Evolutionary conservation across 306 rosid species (phyloP).

Genomic region (Canavalia ensiformis): DNA sequence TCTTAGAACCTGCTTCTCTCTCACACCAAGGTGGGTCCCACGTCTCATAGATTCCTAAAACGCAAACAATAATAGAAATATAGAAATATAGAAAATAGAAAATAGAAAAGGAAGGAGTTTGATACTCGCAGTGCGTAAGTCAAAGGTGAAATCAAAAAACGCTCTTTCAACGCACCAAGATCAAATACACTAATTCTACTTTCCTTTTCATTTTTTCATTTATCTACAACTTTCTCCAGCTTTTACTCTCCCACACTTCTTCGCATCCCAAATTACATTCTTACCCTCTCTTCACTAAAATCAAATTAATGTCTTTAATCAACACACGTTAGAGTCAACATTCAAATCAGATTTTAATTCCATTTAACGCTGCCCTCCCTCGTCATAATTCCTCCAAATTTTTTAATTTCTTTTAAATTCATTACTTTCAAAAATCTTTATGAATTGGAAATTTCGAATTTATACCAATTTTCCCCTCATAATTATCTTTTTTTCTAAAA

Average conservation of each 20-base stretch:
- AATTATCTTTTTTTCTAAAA: no score
- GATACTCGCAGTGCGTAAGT: conserved; percentile 36
- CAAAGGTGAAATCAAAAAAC: conserved; percentile 37
- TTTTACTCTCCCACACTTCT: not conserved
- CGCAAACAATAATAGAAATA: not conserved
- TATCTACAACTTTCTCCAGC: conserved; percentile 2
- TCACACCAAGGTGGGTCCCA: not conserved
- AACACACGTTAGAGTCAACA: conserved; percentile 37
- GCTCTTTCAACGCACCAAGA: conserved; percentile 38
- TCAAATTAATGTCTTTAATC: not conserved
- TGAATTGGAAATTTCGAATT: no score
- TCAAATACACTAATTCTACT: no score
- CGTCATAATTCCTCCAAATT: no score
- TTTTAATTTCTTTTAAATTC: no score
- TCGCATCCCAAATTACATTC: conserved; percentile 24
- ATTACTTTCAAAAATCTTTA: no score
- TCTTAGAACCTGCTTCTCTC: conserved; percentile 50
- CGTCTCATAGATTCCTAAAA: not conserved
- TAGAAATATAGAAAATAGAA: not conserved
- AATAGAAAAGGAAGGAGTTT: not conserved
- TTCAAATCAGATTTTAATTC: conserved; percentile 35
- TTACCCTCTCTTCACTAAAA: not conserved
- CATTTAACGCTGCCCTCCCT: not conserved
- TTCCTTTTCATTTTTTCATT: not conserved
- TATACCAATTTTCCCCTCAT: no score